Base-by-base conservation (phyloP, 257 asterid species). In the Gardenia jasminoides region DNA sequence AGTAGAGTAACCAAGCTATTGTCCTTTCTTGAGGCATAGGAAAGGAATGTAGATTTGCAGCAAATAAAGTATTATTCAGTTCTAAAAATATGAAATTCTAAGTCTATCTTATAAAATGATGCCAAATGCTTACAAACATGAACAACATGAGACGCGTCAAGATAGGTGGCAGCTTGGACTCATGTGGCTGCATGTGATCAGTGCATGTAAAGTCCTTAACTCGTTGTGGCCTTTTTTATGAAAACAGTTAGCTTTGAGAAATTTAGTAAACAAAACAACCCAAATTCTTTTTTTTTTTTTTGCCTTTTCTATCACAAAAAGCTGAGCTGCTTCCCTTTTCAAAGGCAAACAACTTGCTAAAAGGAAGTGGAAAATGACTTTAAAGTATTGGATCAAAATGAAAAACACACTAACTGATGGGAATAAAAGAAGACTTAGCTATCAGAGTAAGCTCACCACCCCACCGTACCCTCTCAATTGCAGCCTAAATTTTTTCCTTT, bases 351-450 rank as follows among this genome's bases (percentile, higher is more conserved):
- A 39, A 64, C 61, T 52, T 46, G 62, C 36, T 17, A 56, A 78
- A 52, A 22, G 64, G 81, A 26, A 56, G 58, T 41, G 79, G 44
- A 75, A 75, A 69, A 68, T 43, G 43, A 52, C 50, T 56, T 41
- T 30, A 78, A 68, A 75, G 56, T 59, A 69, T 41, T 41, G 28
- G 10, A 17, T 22, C 64, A 36, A 28, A 41, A 59, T 15, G 0
- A 59, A 33, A 74, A 26, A 50, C 28, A 47, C 16, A 59, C 30
- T 28, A 5, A 72, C 3, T 48, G 76, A 30, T 1, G 6, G 10
- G 33, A 72, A 47, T 48, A 22, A 58, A 72, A 39, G 62, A 71
- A 71, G 62, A 71, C 61, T n/a, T 12, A 46, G 16, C 28, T 8
- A 17, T 48, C 26, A 71, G 19, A 47, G 41, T 22, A 71, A 47